phyloP scores from a whole-genome alignment of 116 monocot genomes.

The Iris pallida region DNA sequence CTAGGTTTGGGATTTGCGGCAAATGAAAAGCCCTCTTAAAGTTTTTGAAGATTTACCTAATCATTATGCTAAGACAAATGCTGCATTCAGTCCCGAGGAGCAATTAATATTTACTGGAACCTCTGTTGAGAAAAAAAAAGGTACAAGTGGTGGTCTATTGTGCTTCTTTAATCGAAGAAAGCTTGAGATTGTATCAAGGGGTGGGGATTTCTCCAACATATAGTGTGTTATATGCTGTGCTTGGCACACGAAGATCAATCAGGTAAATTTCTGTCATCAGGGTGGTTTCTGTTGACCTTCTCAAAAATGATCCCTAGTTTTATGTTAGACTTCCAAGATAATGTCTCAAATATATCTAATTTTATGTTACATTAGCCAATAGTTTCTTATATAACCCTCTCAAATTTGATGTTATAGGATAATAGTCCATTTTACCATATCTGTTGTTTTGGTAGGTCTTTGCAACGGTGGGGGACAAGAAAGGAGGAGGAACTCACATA shows the following conservation, averaged over 20 bases:
- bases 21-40: constrained; percentile 72
- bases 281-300: too few species aligned
- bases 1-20: constrained; percentile 93
- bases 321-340: too few species aligned
- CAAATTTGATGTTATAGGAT: background rate
- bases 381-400: too few species aligned
- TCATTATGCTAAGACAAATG: constrained; percentile 91
- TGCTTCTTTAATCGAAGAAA: constrained; percentile 86
- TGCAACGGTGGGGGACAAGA: constrained; percentile 94
- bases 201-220: constrained; percentile 73
- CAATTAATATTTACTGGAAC: constrained; percentile 90
- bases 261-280: constrained; percentile 52
- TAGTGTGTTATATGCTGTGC: constrained; percentile 79
- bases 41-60: constrained; percentile 83
- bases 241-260: constrained; percentile 96
- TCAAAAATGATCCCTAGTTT: too few species aligned
- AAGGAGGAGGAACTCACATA: constrained; percentile 89
- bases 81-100: constrained; percentile 92
- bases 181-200: constrained; percentile 83
- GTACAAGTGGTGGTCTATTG: constrained; percentile 60
- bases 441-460: constrained; percentile 56
- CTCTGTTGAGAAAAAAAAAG: constrained; percentile 84
- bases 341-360: too few species aligned
- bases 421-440: background rate
- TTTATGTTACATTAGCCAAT: too few species aligned